These are phyloP conservation scores for Quillaja saponaria DNA, from an alignment of 306 rosid genomes.

Conservation along the genomic window DNA sequence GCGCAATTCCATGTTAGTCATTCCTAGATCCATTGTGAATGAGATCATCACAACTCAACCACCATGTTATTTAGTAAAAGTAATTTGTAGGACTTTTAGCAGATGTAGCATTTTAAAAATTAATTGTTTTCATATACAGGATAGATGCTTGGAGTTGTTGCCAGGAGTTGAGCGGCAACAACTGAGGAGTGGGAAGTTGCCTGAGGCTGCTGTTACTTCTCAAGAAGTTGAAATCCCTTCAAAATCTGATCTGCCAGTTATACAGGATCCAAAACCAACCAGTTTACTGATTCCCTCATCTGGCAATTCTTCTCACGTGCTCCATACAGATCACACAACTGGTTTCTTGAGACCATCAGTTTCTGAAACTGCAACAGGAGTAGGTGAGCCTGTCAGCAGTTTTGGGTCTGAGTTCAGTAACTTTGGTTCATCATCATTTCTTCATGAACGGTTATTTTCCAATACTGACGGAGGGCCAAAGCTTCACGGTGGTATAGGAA, in stretches of 20 bases:
- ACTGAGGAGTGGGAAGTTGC: slow-evolving; percentile 59
- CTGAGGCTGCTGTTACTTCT: slow-evolving; percentile 40
- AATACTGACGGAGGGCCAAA: slow-evolving; percentile 41
- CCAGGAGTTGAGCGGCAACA: slow-evolving; percentile 76
- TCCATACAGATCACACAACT: slow-evolving; percentile 38
- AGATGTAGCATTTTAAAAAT: slow-evolving; percentile 7
- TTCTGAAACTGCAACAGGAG: slow-evolving; percentile 49
- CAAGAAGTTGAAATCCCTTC: slow-evolving; percentile 45
- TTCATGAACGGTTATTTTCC: slow-evolving; percentile 36
- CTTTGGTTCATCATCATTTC: slow-evolving; percentile 46
- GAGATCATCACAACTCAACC: background rate
- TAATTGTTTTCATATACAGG: slow-evolving; percentile 56
- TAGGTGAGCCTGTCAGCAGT: slow-evolving; percentile 46
- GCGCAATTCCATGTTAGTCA: background rate
- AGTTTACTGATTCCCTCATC: slow-evolving; percentile 75
- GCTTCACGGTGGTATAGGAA: slow-evolving; percentile 39
- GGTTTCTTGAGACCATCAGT: slow-evolving; percentile 45
- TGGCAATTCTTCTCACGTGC: slow-evolving; percentile 37
- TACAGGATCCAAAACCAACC: slow-evolving; percentile 49
- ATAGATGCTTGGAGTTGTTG: slow-evolving; percentile 79
- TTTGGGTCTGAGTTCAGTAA: slow-evolving; percentile 37
- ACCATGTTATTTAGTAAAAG: background rate
- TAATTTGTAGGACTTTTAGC: background rate
- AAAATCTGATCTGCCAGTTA: slow-evolving; percentile 48
- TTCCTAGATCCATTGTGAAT: slow-evolving; percentile 5